Evolutionary conservation across 768 basidiomycete genomes (phyloP).

Genomic region (Cystofilobasidium bisporidii): DNA sequence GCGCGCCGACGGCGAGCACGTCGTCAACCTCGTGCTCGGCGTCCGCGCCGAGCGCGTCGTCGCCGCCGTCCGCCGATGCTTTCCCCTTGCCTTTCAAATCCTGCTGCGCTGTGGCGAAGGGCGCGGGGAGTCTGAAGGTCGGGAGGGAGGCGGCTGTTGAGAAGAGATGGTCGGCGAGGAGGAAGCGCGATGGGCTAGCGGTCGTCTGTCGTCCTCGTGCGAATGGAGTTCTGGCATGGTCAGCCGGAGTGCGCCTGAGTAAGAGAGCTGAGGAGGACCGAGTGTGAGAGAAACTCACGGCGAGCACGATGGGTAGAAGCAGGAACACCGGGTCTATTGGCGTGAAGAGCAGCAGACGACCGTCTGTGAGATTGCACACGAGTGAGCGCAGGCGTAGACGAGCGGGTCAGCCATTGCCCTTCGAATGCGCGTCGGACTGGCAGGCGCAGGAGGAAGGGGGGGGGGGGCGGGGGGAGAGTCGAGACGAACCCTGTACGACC

Average conservation of each 20-base stretch:
- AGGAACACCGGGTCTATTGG: slow-evolving; percentile 24
- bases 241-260: too few relatives aligned
- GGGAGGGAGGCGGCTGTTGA: slow-evolving; percentile 14
- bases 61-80: background rate
- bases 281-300: too few relatives aligned
- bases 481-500: slow-evolving; percentile 20
- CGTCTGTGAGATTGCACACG: slow-evolving; percentile 11
- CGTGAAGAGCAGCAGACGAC: slow-evolving; percentile 15
- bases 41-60: too few relatives aligned
- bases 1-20: background rate
- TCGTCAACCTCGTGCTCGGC: slow-evolving; percentile 14
- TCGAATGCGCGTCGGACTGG: too few relatives aligned
- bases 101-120: background rate
- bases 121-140: slow-evolving; percentile 1
- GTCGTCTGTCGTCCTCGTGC: slow-evolving; percentile 24
- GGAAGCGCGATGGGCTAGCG: slow-evolving; percentile 23
- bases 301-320: slow-evolving; percentile 18
- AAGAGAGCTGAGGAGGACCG: too few relatives aligned
- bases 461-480: background rate
- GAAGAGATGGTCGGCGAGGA: slow-evolving; percentile 26
- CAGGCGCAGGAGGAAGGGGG: too few relatives aligned
- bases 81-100: slow-evolving; percentile 1
- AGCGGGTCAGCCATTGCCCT: too few relatives aligned
- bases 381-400: too few relatives aligned
- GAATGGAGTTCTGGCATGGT: too few relatives aligned